These are phyloP conservation scores for Epichloe uncinata DNA, from an alignment of 2,329 filamentous ascomycete genomes.

Conservation along the genomic window DNA sequence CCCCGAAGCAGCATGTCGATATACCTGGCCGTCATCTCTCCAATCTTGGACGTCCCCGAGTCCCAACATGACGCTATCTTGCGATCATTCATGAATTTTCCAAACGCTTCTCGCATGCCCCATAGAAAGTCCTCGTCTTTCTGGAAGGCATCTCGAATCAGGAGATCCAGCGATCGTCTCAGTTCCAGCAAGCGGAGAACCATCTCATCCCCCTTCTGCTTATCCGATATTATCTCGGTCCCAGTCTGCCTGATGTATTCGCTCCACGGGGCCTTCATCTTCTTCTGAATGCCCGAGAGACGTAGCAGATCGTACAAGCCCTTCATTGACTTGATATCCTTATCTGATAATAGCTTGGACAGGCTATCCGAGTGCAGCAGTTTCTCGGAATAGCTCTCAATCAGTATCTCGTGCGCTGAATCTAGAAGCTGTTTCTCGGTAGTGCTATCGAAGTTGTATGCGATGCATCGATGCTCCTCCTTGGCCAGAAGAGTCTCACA, in stretches of 20 bases:
- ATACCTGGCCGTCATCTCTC: constrained; percentile 97
- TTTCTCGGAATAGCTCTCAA: constrained; percentile 52
- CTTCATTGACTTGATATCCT: constrained; percentile 56
- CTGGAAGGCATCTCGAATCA: constrained; percentile 64
- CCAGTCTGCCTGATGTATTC: constrained; percentile 68
- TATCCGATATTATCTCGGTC: constrained; percentile 65
- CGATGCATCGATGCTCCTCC: constrained; percentile 66
- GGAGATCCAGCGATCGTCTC: constrained; percentile 63
- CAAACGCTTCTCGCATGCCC: constrained; percentile 72
- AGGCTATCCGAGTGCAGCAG: constrained; percentile 56
- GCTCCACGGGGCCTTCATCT: constrained; percentile 60
- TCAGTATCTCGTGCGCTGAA: constrained; percentile 57
- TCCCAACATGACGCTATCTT: constrained; percentile 59
- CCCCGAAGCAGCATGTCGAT: constrained; percentile 81
- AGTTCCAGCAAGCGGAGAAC: constrained; percentile 69
- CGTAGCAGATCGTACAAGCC: constrained; percentile 67
- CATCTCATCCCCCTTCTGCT: constrained; percentile 70
- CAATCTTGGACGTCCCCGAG: constrained; percentile 82
- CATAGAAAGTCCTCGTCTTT: constrained; percentile 66
- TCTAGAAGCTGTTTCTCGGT: constrained; percentile 68
- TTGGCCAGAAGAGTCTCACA: constrained; percentile 55
- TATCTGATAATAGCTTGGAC: constrained; percentile 56
- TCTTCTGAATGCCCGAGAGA: constrained; percentile 54
- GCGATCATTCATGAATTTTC: constrained; percentile 84
- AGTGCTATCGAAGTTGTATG: constrained; percentile 68